A percentile compares a stretch with the other conserved stretches of the same genome.
phyloP scores from a whole-genome alignment of 2,329 filamentous ascomycete species.

The Neofusicoccum parvum region DNA sequence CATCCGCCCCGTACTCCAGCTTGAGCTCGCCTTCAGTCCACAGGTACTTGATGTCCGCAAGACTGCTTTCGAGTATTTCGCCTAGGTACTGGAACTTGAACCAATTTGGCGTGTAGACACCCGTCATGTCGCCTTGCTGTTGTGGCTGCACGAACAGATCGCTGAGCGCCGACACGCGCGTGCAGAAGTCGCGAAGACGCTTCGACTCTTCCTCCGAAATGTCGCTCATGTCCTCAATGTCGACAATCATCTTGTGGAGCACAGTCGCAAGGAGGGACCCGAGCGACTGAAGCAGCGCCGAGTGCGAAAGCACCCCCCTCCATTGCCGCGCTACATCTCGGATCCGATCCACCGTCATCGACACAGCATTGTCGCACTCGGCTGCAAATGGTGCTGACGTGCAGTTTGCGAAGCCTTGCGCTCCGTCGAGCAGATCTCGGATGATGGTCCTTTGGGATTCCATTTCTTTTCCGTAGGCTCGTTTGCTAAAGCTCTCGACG shows the following conservation, averaged over 20 bases:
- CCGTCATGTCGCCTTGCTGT: slow-evolving; percentile 55
- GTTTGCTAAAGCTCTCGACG: slow-evolving; percentile 61
- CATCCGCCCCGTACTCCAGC: slow-evolving; percentile 62
- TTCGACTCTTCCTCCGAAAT: slow-evolving; percentile 66
- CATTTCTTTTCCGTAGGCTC: slow-evolving; percentile 66
- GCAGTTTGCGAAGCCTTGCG: slow-evolving; percentile 63
- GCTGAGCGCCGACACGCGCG: slow-evolving; percentile 57
- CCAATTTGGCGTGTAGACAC: slow-evolving; percentile 65
- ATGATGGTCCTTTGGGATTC: slow-evolving; percentile 65
- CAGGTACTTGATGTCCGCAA: slow-evolving; percentile 67
- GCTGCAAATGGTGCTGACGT: slow-evolving; percentile 60
- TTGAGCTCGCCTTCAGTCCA: slow-evolving; percentile 67
- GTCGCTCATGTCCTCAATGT: slow-evolving; percentile 64
- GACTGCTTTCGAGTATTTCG: slow-evolving; percentile 63
- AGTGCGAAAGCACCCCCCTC: slow-evolving; percentile 60
- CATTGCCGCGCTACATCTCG: slow-evolving; percentile 59
- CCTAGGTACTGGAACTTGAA: slow-evolving; percentile 66
- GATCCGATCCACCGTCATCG: slow-evolving; percentile 60
- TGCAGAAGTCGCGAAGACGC: slow-evolving; percentile 60
- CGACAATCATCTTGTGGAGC: slow-evolving; percentile 61
- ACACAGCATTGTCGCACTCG: slow-evolving; percentile 63
- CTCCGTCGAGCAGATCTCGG: slow-evolving; percentile 63
- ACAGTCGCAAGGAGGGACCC: slow-evolving; percentile 61
- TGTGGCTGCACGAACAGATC: slow-evolving; percentile 54
- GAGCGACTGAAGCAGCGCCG: slow-evolving; percentile 62